Evolutionary conservation across 306 rosid genomes (phyloP), one percentile per base, ranked within the genome.

Genomic region (Morella rubra): DNA sequence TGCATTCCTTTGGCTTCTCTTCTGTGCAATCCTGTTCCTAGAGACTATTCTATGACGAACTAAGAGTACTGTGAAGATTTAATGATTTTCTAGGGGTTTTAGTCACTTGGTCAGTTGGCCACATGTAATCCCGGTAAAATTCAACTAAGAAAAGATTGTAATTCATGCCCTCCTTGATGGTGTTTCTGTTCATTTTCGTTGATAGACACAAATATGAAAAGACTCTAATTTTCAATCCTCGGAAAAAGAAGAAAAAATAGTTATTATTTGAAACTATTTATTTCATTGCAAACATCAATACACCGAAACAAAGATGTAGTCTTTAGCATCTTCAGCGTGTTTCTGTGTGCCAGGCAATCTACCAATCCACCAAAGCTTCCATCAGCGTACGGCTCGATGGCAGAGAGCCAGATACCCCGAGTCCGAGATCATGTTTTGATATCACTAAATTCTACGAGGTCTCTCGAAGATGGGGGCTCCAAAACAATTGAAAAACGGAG

Each of bases 401-500:
- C 16, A 1, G 52, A 50, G 27, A 11, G 32, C 32, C 32, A 27
- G 32, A 27, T 54, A 52, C 64, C 50, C 46, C 16, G 44, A 51
- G 32, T 18, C 15, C 47, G 12, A 18, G 11, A 44, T 62, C 52
- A 49, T 49, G 52, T 2, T 1, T 37, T 0, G n/a, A n/a, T n/a
- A 42, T 69, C 74, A 42, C 67, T 58, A 50, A 44, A 27, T 54
- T 60, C 54, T 2, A 7, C 58, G 9, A 41, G 67, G 40, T 44
- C 77, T 53, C 71, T 71, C 45, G 70, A 52, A 68, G 76, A 74
- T 78, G 73, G 40, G 76, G 71, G 76, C 73, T 65, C 62, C 15
- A 58, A 73, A 41, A 16, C 59, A 59, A 68, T 50, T 40, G 64
- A 76, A 16, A 32, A 64, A 60, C 10, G 18, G 50, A 44, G 77